These are phyloP conservation scores for Globisporangium lucens DNA, from an alignment of 352 stramenopile species.

Conservation along the genomic window DNA sequence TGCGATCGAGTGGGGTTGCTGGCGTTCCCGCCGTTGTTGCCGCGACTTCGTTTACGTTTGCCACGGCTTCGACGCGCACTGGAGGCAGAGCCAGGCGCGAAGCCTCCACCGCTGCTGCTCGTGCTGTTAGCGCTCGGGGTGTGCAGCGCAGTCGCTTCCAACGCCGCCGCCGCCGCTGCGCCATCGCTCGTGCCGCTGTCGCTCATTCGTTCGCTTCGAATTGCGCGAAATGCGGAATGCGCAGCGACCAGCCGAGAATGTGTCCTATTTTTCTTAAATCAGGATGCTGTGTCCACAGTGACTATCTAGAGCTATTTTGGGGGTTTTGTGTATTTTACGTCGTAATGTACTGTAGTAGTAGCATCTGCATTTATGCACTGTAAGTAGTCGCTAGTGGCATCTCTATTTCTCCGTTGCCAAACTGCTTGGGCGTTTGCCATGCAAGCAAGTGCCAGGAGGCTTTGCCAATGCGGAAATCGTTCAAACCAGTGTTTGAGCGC, in stretches of 20 bases:
- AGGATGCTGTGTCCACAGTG: too few relatives aligned
- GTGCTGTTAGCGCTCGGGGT: background rate
- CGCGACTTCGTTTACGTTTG: constrained; percentile 37
- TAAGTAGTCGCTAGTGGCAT: too few relatives aligned
- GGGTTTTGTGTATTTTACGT: too few relatives aligned
- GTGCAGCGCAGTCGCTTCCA: background rate
- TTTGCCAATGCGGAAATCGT: too few relatives aligned
- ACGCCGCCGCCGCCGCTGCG: background rate
- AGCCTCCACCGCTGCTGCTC: background rate
- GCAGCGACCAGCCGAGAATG: constrained; percentile 1
- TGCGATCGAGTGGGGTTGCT: background rate
- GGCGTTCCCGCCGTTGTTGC: background rate
- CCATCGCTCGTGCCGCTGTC: constrained; percentile 1
- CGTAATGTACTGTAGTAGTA: too few relatives aligned
- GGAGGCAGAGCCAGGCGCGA: constrained; percentile 18
- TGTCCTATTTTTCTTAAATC: too few relatives aligned
- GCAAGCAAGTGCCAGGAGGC: too few relatives aligned
- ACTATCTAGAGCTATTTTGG: too few relatives aligned
- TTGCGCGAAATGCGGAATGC: constrained; percentile 1
- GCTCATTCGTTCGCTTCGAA: constrained; percentile 9
- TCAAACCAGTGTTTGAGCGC: too few relatives aligned
- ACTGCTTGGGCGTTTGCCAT: too few relatives aligned
- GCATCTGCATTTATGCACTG: too few relatives aligned
- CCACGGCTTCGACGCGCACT: constrained; percentile 18
- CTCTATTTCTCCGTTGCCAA: too few relatives aligned